Percentiles rank a stretch among this genome's conserved stretches.
Evolutionary conservation across 495 filamentous ascomycete species (phyloP).

Genomic region (Penicillium nucicola): DNA sequence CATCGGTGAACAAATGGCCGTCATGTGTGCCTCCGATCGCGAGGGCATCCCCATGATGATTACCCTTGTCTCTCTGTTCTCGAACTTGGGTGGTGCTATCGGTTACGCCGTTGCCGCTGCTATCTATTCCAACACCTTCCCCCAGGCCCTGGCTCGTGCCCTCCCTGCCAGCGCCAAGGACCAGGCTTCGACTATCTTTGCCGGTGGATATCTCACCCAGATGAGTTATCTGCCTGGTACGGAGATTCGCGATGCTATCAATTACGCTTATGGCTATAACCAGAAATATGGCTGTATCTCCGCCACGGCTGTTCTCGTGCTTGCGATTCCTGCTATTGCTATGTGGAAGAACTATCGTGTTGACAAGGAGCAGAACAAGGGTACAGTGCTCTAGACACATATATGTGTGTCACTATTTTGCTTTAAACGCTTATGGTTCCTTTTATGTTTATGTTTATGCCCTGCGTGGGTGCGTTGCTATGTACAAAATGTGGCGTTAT

Average conservation of each 20-base stretch:
- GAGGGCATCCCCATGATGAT: constrained; percentile 64
- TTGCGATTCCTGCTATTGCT: constrained; percentile 29
- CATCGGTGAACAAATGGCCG: constrained; percentile 57
- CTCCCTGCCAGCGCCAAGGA: constrained; percentile 37
- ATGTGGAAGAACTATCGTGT: constrained; percentile 40
- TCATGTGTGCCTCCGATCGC: constrained; percentile 56
- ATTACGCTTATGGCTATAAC: constrained; percentile 54
- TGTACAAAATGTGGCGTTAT: no score
- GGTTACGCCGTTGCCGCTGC: constrained; percentile 57
- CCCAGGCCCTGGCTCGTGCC: constrained; percentile 38
- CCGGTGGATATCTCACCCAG: constrained; percentile 44
- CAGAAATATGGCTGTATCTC: constrained; percentile 56
- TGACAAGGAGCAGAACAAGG: constrained; percentile 42
- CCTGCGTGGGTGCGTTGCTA: no score
- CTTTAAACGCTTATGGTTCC: no score
- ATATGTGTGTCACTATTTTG: neutral
- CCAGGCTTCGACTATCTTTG: constrained; percentile 36
- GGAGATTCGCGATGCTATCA: constrained; percentile 50
- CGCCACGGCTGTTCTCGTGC: constrained; percentile 29
- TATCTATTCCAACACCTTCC: constrained; percentile 63
- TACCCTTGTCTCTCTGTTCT: constrained; percentile 59
- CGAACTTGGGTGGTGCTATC: constrained; percentile 63
- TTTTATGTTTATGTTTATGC: no score
- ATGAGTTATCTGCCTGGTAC: constrained; percentile 50
- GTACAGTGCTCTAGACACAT: constrained; percentile 20